Base-by-base conservation (phyloP, 208 protist genomes). In the Crithidia thermophila region DNA sequence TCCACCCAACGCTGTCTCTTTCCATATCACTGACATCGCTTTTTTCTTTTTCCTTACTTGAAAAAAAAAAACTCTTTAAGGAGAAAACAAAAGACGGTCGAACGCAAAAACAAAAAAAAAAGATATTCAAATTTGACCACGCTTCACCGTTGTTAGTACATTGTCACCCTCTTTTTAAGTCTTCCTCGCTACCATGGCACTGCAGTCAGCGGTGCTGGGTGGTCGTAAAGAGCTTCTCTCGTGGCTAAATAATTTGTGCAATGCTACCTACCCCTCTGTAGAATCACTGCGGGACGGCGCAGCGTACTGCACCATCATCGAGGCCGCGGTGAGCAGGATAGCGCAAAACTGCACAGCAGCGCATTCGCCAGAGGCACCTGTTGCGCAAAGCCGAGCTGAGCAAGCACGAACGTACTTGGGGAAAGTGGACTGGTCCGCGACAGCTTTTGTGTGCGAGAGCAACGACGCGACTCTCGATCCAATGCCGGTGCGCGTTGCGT, bases 171-270 rank as follows among this genome's bases (percentile, higher is more conserved):
- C 53, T 47, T n/a, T 59, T 59, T 14, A 34, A 16, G 21, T 11
- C 13, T 16, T 20, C 6, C 18, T 23, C 45, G 27, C 30, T 11
- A 33, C 36, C 21, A 75, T 65, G 47, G 49, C 70, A 16, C 39
- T 60, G 20, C 53, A 59, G 20, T 56, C 36, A 16, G 69, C 75
- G 37, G 67, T 58, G 3, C 65, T 77, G 34, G 73, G 82, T 51
- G 90, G 90, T 23, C 71, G 90, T 20, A 86, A 79, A 21, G 85
- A 91, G 67, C 68, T 92, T 16, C 72, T 95, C 27, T 64, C 75
- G 11, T 95, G 90, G 90, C 72, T 95, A 30, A 95, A 95, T 56
- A 82, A 71, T 21, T 67, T 95, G 14, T 95, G 90, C 65, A 79
- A 74, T 30, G 59, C 87, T 10, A 76, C 90, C 28, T 95, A 95